Evolutionary conservation across 164 flowering plant genomes (phyloP).

Genomic region (Tetrastigma voinierianum): DNA sequence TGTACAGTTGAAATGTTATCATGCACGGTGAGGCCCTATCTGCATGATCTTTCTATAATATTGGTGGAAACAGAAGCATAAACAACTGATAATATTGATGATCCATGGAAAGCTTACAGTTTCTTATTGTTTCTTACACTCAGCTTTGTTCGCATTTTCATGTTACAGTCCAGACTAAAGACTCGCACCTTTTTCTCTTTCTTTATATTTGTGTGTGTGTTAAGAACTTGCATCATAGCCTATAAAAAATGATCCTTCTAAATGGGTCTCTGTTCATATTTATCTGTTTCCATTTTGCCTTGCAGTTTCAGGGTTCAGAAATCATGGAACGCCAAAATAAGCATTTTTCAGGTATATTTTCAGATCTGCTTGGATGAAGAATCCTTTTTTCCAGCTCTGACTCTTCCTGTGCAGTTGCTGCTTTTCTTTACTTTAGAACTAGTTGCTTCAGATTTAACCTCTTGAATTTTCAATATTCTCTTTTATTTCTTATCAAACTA

Average conservation of each 20-base stretch:
- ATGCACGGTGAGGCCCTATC: conserved; percentile 54
- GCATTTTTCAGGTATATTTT: conserved; percentile 55
- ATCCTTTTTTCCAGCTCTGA: too few species aligned
- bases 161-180: too few species aligned
- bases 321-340: conserved; percentile 54
- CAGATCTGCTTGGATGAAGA: too few species aligned
- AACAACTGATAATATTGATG: neutral
- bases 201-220: neutral
- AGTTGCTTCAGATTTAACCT: too few species aligned
- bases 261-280: neutral
- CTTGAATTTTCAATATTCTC: too few species aligned
- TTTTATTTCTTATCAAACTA: too few species aligned
- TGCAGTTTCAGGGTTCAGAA: conserved; percentile 79
- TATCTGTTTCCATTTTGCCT: conserved; percentile 2
- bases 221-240: neutral
- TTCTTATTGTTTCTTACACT: neutral
- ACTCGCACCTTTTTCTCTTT: neutral
- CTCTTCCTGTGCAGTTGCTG: too few species aligned
- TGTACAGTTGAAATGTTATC: conserved; percentile 74
- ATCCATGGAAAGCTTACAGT: neutral
- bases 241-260: neutral
- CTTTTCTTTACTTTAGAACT: too few species aligned
- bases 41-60: neutral
- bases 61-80: neutral
- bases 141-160: neutral